Percentiles rank a stretch among this genome's conserved stretches.
phyloP scores from a whole-genome alignment of 345 rosid species.

The Aquilaria malaccensis region DNA sequence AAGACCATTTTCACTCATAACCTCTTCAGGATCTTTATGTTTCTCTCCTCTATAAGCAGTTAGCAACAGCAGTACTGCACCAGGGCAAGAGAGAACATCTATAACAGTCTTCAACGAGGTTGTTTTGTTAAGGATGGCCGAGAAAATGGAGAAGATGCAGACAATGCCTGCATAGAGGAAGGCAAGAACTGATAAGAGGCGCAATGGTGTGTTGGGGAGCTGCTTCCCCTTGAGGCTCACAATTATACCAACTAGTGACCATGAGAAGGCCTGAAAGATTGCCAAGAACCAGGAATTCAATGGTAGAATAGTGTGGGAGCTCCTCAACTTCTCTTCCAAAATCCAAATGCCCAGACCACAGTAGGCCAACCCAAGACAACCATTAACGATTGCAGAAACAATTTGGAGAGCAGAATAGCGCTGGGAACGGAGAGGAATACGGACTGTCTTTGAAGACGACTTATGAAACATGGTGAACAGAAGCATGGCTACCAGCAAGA shows the following conservation, averaged over 20 bases:
- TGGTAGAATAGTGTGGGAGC: slow-evolving; percentile 31
- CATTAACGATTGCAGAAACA: slow-evolving; percentile 46
- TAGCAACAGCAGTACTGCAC: slow-evolving; percentile 41
- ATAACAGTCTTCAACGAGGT: slow-evolving; percentile 22
- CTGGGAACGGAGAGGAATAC: slow-evolving; percentile 16
- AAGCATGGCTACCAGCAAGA: slow-evolving; percentile 40
- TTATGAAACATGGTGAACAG: slow-evolving; percentile 36
- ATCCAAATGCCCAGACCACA: slow-evolving; percentile 49
- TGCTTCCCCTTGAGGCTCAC: slow-evolving; percentile 35
- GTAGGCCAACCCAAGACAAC: slow-evolving; percentile 51
- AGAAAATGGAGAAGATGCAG: slow-evolving; percentile 33
- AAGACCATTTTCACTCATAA: slow-evolving; percentile 26
- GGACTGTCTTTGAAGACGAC: slow-evolving; percentile 25
- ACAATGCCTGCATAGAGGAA: slow-evolving; percentile 41
- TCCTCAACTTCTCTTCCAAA: slow-evolving; percentile 46
- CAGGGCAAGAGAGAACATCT: slow-evolving; percentile 57
- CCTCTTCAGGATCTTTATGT: slow-evolving; percentile 17
- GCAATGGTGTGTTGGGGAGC: slow-evolving; percentile 28
- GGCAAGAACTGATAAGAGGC: slow-evolving; percentile 41
- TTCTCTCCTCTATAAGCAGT: slow-evolving; percentile 40
- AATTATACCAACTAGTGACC: slow-evolving; percentile 44
- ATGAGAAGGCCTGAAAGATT: slow-evolving; percentile 59
- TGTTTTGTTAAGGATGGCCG: slow-evolving; percentile 22
- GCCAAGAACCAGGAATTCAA: slow-evolving; percentile 39
- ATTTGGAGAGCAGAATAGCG: slow-evolving; percentile 32